Percentiles rank a stretch among this genome's conserved stretches.
Evolutionary conservation across 2,329 filamentous ascomycete species (phyloP).

Genomic region (Fusarium stilboides): DNA sequence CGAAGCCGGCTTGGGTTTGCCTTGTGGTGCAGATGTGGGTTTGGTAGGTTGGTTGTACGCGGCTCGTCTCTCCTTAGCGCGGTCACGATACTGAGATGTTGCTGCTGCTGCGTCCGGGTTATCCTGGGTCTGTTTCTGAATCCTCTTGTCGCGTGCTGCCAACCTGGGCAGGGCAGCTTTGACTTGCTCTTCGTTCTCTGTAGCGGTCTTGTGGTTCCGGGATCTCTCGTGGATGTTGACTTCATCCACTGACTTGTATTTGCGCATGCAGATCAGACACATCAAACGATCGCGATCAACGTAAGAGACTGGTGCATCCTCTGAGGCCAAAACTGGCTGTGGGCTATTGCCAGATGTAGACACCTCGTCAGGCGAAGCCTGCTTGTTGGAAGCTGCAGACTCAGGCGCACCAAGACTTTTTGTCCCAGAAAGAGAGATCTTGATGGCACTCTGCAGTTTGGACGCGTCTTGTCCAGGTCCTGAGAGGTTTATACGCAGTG

Average conservation of each 20-base stretch:
- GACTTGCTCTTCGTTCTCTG: conserved; percentile 59
- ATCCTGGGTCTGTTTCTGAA: conserved; percentile 51
- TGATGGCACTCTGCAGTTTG: conserved; percentile 49
- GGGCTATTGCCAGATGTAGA: conserved; percentile 9
- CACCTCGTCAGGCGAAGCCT: conserved; percentile 26
- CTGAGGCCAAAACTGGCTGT: conserved; percentile 1
- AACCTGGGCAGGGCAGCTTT: conserved; percentile 64
- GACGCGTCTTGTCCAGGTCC: conserved; percentile 32
- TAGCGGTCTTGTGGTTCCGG: conserved; percentile 60
- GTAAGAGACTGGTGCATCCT: conserved; percentile 62
- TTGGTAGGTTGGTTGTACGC: conserved; percentile 74
- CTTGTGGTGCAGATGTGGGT: conserved; percentile 58
- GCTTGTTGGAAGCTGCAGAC: conserved; percentile 18
- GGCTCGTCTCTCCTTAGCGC: conserved; percentile 76
- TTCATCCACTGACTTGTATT: conserved; percentile 62
- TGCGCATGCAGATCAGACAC: conserved; percentile 64
- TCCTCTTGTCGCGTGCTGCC: conserved; percentile 58
- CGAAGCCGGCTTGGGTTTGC: conserved; percentile 52
- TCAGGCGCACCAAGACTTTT: conserved; percentile 38
- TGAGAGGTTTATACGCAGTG: conserved; percentile 43
- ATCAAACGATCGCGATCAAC: conserved; percentile 68
- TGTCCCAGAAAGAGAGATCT: conserved; percentile 53
- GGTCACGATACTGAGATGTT: conserved; percentile 70
- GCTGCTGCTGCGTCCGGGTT: conserved; percentile 45
- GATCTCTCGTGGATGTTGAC: conserved; percentile 61